Evolutionary conservation across 805 yeast genomes (phyloP), one percentile per base, ranked within the genome.

Genomic region (Metschnikowia lachancei): DNA sequence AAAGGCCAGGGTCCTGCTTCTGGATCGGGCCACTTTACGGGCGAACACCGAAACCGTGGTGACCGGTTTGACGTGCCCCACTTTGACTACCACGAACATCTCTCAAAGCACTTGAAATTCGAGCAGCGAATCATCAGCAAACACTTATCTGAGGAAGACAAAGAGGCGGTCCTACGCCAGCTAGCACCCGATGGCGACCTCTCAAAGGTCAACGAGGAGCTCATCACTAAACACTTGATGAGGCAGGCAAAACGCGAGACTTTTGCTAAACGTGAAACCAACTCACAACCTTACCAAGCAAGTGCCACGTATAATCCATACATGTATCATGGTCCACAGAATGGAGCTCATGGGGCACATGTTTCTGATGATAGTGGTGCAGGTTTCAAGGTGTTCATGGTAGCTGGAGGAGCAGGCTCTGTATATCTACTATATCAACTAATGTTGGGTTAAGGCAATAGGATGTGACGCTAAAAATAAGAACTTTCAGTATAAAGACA

Each of bases 11-110:
- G 36, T 3, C 31, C 47, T 14, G 26, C 10, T 10, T 22, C 42
- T 4, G 45, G 47, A 12, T 18, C 39, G 8, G 43, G 37, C 36
- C 46, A 50, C 43, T 67, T 70, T 49, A 51, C 63, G 12, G 77
- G 77, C 2, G 57, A 61, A 26, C 73, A 62, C 46, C 39, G 57
- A n/a, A 64, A 70, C 44, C 64, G 67, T 33, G 75, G 75, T 6
- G 69, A 70, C 52, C 62, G 81, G 35, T 62, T 53, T 49, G 83
- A 79, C 53, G 84, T 80, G 3, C 84, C 85, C 2, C 86, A 81
- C 61, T 81, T 81, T 53, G 80, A 81, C 60, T 78, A 76, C 53
- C 70, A 76, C 48, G 72, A 74, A 47, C 85, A 81, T 59, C 64
- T 80, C 5, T 61, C 67, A 26, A 74, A 80, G 41, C 78, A 79